Evolutionary conservation across 768 basidiomycete species (phyloP).

Genomic region (Coprinopsis strossmayeri): DNA sequence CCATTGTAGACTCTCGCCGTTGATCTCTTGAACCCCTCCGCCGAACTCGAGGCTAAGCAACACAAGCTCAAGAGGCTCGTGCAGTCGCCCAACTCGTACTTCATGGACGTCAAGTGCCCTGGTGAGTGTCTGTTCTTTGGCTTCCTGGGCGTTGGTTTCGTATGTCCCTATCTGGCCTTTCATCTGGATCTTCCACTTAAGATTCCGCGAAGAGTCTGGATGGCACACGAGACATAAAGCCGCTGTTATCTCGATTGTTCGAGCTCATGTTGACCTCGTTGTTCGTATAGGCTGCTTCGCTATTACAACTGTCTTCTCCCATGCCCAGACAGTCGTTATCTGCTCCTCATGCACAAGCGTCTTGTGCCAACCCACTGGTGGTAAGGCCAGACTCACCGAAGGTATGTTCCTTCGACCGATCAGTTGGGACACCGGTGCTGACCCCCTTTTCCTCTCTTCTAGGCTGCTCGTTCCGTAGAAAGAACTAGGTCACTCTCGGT

Average conservation of each 20-base stretch:
- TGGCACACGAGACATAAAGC: not conserved
- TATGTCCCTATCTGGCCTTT: too few species aligned
- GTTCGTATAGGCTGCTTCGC: slow-evolving; percentile 77
- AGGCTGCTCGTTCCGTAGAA: slow-evolving; percentile 98
- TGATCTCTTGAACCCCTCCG: slow-evolving; percentile 95
- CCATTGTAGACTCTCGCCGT: slow-evolving; percentile 79
- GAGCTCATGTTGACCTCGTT: slow-evolving; percentile 15
- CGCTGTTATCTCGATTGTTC: not conserved
- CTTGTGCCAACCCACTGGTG: slow-evolving; percentile 97
- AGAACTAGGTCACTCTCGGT: slow-evolving; percentile 52
- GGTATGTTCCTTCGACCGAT: slow-evolving; percentile 47
- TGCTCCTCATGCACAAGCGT: slow-evolving; percentile 91
- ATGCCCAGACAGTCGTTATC: slow-evolving; percentile 95
- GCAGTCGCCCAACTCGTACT: slow-evolving; percentile 97
- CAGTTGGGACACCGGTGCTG: slow-evolving; percentile 3
- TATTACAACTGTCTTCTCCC: slow-evolving; percentile 98
- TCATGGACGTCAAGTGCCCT: slow-evolving; percentile 99
- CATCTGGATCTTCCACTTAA: not conserved
- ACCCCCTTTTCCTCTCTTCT: slow-evolving; percentile 9
- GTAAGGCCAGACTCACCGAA: slow-evolving; percentile 96
- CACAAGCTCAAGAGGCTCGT: slow-evolving; percentile 99
- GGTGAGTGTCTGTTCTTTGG: slow-evolving; percentile 44
- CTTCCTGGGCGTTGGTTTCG: slow-evolving; percentile 1
- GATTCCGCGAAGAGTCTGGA: not conserved
- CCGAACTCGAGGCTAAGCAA: slow-evolving; percentile 77